Conservation (phyloP, 805 yeast genomes). For the Kuraishia piskuri region DNA sequence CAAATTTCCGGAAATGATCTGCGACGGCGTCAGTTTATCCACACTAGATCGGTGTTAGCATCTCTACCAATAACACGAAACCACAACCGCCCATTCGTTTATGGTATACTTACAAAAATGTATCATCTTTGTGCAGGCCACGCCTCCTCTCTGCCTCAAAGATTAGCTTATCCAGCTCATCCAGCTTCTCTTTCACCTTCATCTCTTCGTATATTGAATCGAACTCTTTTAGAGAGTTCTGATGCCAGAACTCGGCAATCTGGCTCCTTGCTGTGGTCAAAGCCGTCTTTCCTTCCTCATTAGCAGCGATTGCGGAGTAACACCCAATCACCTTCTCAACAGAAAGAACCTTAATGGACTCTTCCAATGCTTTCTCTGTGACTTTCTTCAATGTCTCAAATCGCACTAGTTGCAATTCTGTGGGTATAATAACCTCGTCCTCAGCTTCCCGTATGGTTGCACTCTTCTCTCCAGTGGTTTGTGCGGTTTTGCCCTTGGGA, state of each 20-base stretch:
- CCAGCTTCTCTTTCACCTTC: slow-evolving; percentile 30
- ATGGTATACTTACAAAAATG: not conserved
- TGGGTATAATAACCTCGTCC: not conserved
- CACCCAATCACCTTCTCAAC: slow-evolving; percentile 34
- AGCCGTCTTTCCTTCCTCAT: slow-evolving; percentile 28
- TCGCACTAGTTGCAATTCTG: slow-evolving; percentile 14
- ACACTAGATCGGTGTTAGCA: slow-evolving; percentile 7
- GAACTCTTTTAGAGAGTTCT: slow-evolving; percentile 34
- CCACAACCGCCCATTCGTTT: not conserved
- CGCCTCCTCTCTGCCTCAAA: slow-evolving; percentile 22
- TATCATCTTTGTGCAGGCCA: slow-evolving; percentile 7
- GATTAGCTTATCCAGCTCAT: slow-evolving; percentile 40
- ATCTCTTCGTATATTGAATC: slow-evolving; percentile 37
- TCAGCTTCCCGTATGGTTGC: not conserved
- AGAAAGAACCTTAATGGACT: slow-evolving; percentile 35
- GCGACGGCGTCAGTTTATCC: slow-evolving; percentile 13
- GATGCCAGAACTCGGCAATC: slow-evolving; percentile 34
- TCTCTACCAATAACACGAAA: not conserved
- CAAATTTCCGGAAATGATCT: slow-evolving; percentile 12
- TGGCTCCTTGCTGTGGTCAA: slow-evolving; percentile 37
- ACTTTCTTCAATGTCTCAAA: slow-evolving; percentile 24
- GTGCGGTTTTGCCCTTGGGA: not conserved
- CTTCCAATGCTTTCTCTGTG: slow-evolving; percentile 26
- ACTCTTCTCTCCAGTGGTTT: not conserved
- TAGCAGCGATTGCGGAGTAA: slow-evolving; percentile 31